Conservation (phyloP, 2,329 filamentous ascomycete species). For the Ascomycota sp. region DNA sequence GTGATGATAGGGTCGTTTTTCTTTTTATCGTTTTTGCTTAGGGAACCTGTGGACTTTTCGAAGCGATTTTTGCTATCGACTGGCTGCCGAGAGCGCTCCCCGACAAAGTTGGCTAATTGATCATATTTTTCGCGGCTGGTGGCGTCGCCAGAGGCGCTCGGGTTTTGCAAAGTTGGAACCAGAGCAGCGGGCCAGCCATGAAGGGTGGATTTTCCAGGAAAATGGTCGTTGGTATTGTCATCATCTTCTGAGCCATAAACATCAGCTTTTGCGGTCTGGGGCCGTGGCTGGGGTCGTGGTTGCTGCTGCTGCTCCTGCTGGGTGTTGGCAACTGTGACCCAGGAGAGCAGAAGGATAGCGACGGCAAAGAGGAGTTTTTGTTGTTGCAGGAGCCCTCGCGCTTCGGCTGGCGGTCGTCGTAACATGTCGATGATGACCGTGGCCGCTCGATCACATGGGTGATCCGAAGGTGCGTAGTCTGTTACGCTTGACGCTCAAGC, state of each 20-base stretch:
- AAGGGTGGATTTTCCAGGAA: conserved; percentile 8
- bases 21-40: conserved; percentile 5
- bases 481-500: conserved; percentile 1
- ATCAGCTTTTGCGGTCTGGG: too few relatives aligned
- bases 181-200: conserved; percentile 11
- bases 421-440: conserved; percentile 22
- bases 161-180: neutral
- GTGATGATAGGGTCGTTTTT: conserved; percentile 16
- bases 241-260: neutral
- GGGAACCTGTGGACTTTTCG: neutral
- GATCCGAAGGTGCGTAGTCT: neutral
- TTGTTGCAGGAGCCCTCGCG: conserved; percentile 23
- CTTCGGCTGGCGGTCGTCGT: conserved; percentile 40
- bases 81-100: conserved; percentile 1
- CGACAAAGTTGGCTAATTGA: neutral
- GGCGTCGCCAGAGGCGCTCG: conserved; percentile 8
- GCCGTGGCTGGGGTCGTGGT: neutral
- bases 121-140: conserved; percentile 3
- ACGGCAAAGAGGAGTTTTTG: conserved; percentile 29
- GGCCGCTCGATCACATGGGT: conserved; percentile 4
- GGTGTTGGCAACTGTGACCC: conserved; percentile 32
- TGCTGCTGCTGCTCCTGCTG: conserved; percentile 34
- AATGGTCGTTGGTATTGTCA: conserved; percentile 3
- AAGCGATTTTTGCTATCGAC: conserved; percentile 3
- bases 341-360: conserved; percentile 34